These are phyloP conservation scores for Stagonosporopsis cucurbitacearum DNA, from an alignment of 2,329 filamentous ascomycete species.

Conservation along the genomic window DNA sequence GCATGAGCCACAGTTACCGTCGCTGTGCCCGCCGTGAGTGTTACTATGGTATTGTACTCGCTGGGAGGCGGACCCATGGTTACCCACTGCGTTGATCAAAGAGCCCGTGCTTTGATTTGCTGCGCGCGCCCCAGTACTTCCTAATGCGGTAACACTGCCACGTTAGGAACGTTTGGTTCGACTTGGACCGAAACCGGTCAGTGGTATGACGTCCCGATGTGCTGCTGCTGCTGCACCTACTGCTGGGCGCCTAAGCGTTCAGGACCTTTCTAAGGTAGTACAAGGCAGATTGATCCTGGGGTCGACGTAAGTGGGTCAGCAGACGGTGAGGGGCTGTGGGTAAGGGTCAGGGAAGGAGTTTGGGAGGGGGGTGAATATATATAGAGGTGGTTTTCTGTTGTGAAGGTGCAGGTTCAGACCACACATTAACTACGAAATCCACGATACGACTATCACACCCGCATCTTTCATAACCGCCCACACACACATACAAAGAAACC, in stretches of 20 bases:
- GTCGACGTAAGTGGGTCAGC: slow-evolving; percentile 11
- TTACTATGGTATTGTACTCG: no score
- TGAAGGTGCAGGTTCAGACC: neutral
- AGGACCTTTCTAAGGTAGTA: neutral
- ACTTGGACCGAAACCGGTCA: neutral
- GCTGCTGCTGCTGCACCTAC: neutral
- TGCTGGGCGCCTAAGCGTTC: slow-evolving; percentile 2
- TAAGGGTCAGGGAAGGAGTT: neutral
- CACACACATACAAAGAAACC: neutral
- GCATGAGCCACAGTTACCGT: neutral
- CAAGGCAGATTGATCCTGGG: slow-evolving; percentile 6
- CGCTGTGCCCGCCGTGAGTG: neutral
- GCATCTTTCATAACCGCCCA: no score
- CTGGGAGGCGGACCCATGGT: no score
- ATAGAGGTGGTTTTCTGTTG: neutral
- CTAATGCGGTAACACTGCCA: neutral
- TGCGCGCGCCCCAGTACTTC: neutral
- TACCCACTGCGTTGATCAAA: no score
- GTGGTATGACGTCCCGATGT: neutral
- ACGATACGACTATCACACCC: no score
- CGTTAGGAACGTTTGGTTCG: neutral
- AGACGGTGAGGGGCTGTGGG: neutral
- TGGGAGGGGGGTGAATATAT: neutral
- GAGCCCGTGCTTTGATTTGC: no score
- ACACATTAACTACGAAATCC: neutral